Base-by-base conservation (phyloP, 1,284 basidiomycete genomes). In the Pseudozyma sp. region DNA sequence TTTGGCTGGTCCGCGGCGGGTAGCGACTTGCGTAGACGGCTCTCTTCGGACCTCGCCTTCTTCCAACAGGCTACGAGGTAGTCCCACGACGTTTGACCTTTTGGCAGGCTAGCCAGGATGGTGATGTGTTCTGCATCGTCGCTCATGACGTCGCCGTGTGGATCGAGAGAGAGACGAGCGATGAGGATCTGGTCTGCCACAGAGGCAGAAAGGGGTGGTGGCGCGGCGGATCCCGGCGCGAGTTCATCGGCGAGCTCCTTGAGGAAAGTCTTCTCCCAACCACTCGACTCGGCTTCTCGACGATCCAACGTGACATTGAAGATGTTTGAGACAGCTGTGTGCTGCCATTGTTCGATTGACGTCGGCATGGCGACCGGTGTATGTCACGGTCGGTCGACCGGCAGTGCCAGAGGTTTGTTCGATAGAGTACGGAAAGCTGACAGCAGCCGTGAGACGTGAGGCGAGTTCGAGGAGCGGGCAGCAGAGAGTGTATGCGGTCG, bases 61-160 rank as follows among this genome's bases (percentile, higher is more conserved):
- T 92, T 94, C 96, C 96, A 99, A 79, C 92, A 92, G 19, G 91
- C 91, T 1, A 94, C 88, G 24, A 99, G 88, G 82, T 95, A 99
- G 81, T 97, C 94, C 75, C 95, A 95, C 0, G 90, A 88, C 0
- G 94, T 95, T 85, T 94, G 90, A 53, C 90, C 86, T 13, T 89
- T 80, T 4, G 93, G 93, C 29, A 97, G 86, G 29, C 91, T 92
- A 2, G 92, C 91, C 7, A 96, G 85, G 5, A 94, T 90, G 0
- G 90, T 88, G 16, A 92, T 85, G 77, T 89, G 91, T 50, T 95
- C 92, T 5, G 92, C 85, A 81, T 97, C 94, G 79, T 94, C 92
- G 34, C 91, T 93, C 91, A 89, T 89, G 89, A 92, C 91, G 29
- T 87, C 84, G 40, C 88, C 86, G 10, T 47, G 42, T 1, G 92